Evolutionary conservation across 805 yeast genomes (phyloP).

Genomic region (Kuraishia capsulata): DNA sequence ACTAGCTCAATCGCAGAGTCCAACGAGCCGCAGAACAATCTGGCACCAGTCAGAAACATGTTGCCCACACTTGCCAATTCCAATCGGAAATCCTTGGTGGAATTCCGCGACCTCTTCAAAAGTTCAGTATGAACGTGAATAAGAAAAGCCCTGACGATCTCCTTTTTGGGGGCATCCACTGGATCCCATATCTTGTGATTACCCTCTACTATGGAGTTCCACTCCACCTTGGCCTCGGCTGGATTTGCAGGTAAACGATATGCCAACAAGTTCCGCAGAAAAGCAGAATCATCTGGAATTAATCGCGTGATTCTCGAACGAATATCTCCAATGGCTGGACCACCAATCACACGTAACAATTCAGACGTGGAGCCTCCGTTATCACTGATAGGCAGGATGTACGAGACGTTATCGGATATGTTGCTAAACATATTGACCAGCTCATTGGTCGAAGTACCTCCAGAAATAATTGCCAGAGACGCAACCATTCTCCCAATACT

Average conservation of each 20-base stretch:
- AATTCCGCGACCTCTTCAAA: slow-evolving; percentile 52
- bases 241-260: slow-evolving; percentile 42
- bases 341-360: slow-evolving; percentile 76
- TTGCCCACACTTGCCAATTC: slow-evolving; percentile 83
- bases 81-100: slow-evolving; percentile 53
- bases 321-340: slow-evolving; percentile 93
- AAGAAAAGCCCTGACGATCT: slow-evolving; percentile 66
- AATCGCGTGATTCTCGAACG: slow-evolving; percentile 72
- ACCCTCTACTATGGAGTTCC: slow-evolving; percentile 78
- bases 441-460: slow-evolving; percentile 85
- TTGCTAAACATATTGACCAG: slow-evolving; percentile 49
- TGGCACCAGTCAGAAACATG: slow-evolving; percentile 69
- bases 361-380: slow-evolving; percentile 96
- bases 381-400: slow-evolving; percentile 78
- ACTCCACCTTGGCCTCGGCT: slow-evolving; percentile 51
- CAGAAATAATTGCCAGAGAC: slow-evolving; percentile 40
- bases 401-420: slow-evolving; percentile 39
- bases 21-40: slow-evolving; percentile 75
- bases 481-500: too few species aligned
- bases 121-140: slow-evolving; percentile 75
- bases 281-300: slow-evolving; percentile 42
- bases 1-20: slow-evolving; percentile 78
- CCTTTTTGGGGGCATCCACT: slow-evolving; percentile 53
- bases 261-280: slow-evolving; percentile 28
- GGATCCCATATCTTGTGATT: slow-evolving; percentile 59